Conservation (phyloP, 225 moss, liverwort and hornwort species). For the Asterella californica region DNA sequence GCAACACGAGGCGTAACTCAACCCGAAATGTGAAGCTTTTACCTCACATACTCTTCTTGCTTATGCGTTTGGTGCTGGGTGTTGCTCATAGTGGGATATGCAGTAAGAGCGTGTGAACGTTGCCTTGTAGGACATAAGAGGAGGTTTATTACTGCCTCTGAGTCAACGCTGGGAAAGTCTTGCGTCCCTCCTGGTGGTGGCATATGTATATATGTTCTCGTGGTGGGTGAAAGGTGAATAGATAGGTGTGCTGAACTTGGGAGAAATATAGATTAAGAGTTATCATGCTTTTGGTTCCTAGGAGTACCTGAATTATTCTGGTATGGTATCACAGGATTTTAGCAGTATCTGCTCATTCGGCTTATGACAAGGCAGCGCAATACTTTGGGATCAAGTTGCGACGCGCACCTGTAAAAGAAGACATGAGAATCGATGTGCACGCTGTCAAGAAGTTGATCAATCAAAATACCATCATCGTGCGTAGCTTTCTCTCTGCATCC, state of each 20-base stretch:
- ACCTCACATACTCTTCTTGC: neutral
- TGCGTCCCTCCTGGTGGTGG: neutral
- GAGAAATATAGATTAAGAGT: neutral
- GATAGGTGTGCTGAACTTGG: too few species aligned
- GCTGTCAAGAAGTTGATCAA: constrained; percentile 81
- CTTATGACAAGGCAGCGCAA: constrained; percentile 96
- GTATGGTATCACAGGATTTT: constrained; percentile 52
- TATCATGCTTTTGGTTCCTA: neutral
- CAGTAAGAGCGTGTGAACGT: neutral
- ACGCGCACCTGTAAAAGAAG: constrained; percentile 68
- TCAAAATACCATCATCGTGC: constrained; percentile 79
- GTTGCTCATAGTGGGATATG: neutral
- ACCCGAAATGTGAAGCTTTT: constrained; percentile 78
- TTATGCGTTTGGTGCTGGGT: neutral
- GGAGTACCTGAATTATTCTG: neutral
- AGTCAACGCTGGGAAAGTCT: neutral
- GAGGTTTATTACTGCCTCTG: neutral
- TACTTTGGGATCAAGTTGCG: constrained; percentile 88
- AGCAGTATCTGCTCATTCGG: constrained; percentile 89
- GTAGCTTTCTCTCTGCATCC: neutral
- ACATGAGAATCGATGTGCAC: constrained; percentile 68
- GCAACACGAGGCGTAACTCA: constrained; percentile 62
- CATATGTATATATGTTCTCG: neutral
- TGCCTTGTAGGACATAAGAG: neutral
- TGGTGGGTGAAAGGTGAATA: too few species aligned